Evolutionary conservation across 148 eudicot species (phyloP).

Genomic region (Tetragonia tetragonoides): DNA sequence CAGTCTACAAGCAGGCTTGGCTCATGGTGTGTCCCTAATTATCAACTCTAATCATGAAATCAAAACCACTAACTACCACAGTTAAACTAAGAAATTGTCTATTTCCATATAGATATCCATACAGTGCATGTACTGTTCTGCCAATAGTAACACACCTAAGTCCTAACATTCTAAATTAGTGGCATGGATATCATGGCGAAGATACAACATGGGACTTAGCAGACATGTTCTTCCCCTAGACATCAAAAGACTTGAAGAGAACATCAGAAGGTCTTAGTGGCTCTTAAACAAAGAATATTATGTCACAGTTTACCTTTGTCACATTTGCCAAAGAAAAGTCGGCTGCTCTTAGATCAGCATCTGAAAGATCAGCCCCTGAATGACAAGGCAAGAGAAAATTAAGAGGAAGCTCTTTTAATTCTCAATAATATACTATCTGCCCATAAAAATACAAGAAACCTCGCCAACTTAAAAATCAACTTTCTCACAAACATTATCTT

Average conservation of each 20-base stretch:
- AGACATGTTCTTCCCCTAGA: too few species aligned
- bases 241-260: not conserved
- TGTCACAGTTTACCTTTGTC: conserved; percentile 50
- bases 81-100: not conserved
- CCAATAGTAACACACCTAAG: not conserved
- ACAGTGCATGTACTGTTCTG: not conserved
- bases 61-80: not conserved
- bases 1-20: too few species aligned
- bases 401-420: not conserved
- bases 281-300: not conserved
- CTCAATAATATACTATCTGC: not conserved
- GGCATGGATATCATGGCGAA: not conserved
- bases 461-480: too few species aligned
- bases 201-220: not conserved
- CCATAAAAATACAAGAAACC: not conserved
- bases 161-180: not conserved
- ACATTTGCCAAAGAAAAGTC: conserved; percentile 93
- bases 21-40: too few species aligned
- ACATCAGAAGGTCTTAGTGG: not conserved
- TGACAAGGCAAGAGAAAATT: conserved; percentile 9
- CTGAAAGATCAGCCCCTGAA: conserved; percentile 96
- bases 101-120: not conserved
- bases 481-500: too few species aligned
- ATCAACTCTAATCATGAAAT: too few species aligned
- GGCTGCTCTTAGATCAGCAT: conserved; percentile 90